phyloP scores from a whole-genome alignment of 495 filamentous ascomycete genomes.

The Talaromyces proteolyticus region DNA sequence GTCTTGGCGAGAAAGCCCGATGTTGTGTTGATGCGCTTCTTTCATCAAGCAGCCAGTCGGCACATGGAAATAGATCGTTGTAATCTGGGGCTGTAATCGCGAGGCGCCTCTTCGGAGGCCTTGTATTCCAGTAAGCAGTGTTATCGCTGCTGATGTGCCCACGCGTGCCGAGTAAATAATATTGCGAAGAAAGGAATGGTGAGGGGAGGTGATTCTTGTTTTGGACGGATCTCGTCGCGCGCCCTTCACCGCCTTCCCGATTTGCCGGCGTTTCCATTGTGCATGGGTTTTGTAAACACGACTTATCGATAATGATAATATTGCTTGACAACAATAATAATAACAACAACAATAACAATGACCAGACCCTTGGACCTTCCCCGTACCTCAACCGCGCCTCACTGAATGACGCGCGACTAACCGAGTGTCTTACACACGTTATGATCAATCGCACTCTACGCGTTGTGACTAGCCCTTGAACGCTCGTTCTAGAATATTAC shows the following conservation, averaged over 20 bases:
- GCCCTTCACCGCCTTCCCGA: not conserved
- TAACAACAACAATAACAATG: no score
- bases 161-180: no score
- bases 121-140: no score
- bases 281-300: not conserved
- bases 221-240: not conserved
- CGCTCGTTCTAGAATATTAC: not conserved
- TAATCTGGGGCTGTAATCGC: no score
- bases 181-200: not conserved
- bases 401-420: no score
- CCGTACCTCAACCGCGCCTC: no score
- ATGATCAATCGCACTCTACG: no score
- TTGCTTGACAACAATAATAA: conserved; percentile 21
- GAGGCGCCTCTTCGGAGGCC: no score
- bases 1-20: not conserved
- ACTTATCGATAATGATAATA: not conserved
- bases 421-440: conserved; percentile 37
- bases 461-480: not conserved
- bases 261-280: not conserved
- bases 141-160: no score
- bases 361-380: no score
- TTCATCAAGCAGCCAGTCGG: no score
- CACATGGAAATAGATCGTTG: no score
- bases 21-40: not conserved
- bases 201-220: not conserved